These are phyloP conservation scores for Phoma sp. DNA, from an alignment of 2,329 filamentous ascomycete genomes.

Conservation along the genomic window DNA sequence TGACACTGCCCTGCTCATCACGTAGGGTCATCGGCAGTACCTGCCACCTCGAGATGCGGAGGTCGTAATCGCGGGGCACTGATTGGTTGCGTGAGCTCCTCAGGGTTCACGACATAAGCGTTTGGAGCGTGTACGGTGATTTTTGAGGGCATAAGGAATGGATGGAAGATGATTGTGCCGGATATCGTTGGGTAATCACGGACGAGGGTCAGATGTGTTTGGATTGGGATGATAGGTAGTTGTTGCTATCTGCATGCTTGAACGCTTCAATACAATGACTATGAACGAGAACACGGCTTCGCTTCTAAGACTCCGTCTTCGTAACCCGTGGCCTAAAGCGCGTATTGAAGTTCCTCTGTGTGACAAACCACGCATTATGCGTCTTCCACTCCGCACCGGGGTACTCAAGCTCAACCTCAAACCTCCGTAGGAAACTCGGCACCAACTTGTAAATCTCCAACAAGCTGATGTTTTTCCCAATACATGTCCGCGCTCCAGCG, in stretches of 20 bases:
- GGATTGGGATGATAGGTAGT: too few species aligned
- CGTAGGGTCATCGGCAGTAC: neutral
- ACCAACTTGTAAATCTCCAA: constrained; percentile 61
- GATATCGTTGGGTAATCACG: too few species aligned
- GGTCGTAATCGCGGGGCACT: constrained; percentile 2
- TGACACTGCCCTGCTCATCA: neutral
- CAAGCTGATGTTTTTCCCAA: constrained; percentile 63
- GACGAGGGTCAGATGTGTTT: too few species aligned
- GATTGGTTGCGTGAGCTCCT: neutral
- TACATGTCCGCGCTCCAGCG: constrained; percentile 73
- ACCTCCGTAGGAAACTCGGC: constrained; percentile 67
- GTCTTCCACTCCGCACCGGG: constrained; percentile 55
- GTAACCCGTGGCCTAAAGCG: constrained; percentile 44
- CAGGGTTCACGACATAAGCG: neutral
- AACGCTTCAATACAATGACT: neutral
- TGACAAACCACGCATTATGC: constrained; percentile 63
- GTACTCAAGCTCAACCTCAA: constrained; percentile 60
- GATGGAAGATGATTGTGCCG: too few species aligned
- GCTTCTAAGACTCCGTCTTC: neutral
- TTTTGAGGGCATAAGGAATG: too few species aligned
- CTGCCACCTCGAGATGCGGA: neutral
- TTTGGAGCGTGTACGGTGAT: neutral
- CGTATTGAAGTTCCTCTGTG: constrained; percentile 55
- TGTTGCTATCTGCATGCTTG: neutral
- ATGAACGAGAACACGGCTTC: neutral